Evolutionary conservation across 768 basidiomycete species (phyloP), one percentile per base, ranked within the genome.

Genomic region (Mycena metata): DNA sequence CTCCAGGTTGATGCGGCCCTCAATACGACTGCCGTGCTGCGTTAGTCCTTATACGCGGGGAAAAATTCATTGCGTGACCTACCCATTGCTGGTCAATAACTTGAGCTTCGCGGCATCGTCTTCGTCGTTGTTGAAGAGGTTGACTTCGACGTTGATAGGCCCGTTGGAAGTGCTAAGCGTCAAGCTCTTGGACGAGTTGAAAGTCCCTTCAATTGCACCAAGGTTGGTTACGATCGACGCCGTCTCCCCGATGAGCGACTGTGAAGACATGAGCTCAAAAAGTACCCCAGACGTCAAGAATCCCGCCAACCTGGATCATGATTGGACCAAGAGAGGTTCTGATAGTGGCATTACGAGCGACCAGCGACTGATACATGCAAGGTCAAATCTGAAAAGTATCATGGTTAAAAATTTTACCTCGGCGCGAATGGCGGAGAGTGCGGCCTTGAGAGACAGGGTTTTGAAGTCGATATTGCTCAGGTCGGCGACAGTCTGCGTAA

Each of bases 151-250:
- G 24, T 43, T 33, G 49, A 71, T 71, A 16, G 24, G 45, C 9
- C 30, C 61, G 58, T 67, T 65, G n/a, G 66, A 41, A 1, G 70
- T 67, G 15, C 1, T 30, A 15, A 71, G 49, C 4, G 41, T 41
- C 33, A 71, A 61, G 35, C 21, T 12, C 13, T 57, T 43, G 39
- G 63, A 52, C 30, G 58, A 51, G 60, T 71, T 71, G 63, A 36
- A 71, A 3, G 63, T 71, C 8, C 70, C 70, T 10, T 64, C 62
- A 50, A 71, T 64, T 19, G 62, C 36, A 7, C 57, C 70, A 7
- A 64, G 2, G 15, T 51, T 21, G 3, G 58, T 65, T 1, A n/a
- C 13, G 30, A 71, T 11, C 13, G 15, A 17, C 19, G 66, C 62
- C 15, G 26, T 19, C 19, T 41, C 17, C 0, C 66, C 45, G 9